A percentile compares a stretch with the other conserved stretches of the same genome.
phyloP scores from a whole-genome alignment of 192 early-diverging fungal species.

The Umbelopsis vinacea region DNA sequence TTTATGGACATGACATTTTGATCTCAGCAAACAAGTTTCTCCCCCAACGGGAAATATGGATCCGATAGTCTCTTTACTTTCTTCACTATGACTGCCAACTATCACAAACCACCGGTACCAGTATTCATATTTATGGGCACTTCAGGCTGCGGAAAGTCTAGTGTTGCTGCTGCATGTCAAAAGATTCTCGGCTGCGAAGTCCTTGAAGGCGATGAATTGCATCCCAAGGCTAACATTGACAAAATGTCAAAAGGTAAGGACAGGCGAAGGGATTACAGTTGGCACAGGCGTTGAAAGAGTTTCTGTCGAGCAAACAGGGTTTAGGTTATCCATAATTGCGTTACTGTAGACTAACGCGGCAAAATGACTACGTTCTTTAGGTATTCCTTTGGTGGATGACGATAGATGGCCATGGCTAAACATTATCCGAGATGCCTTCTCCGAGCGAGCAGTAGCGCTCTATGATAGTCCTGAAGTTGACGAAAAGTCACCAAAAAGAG shows the following conservation, averaged over 20 bases:
- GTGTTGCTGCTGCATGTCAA: constrained; percentile 50
- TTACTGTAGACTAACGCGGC: too few species aligned
- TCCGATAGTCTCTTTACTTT: not conserved
- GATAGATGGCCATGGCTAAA: constrained; percentile 72
- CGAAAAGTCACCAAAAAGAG: not conserved
- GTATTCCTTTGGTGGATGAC: constrained; percentile 59
- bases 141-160: constrained; percentile 66
- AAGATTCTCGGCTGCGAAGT: constrained; percentile 49
- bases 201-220: constrained; percentile 71
- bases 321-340: too few species aligned
- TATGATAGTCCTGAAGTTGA: constrained; percentile 22
- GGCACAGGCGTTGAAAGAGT: not conserved
- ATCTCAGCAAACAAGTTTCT: not conserved
- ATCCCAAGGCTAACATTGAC: constrained; percentile 57
- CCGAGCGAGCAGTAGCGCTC: constrained; percentile 31
- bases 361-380: constrained; percentile 6
- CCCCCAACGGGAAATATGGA: not conserved
- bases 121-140: constrained; percentile 68
- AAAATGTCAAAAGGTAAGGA: constrained; percentile 64
- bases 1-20: not conserved
- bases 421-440: constrained; percentile 48
- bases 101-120: constrained; percentile 41
- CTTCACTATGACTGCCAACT: not conserved
- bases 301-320: too few species aligned
- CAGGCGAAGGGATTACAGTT: not conserved